A percentile compares a stretch with the other conserved stretches of the same genome.
Conservation (phyloP, 169 alveolate species). For the Plasmodium yoelii region DNA sequence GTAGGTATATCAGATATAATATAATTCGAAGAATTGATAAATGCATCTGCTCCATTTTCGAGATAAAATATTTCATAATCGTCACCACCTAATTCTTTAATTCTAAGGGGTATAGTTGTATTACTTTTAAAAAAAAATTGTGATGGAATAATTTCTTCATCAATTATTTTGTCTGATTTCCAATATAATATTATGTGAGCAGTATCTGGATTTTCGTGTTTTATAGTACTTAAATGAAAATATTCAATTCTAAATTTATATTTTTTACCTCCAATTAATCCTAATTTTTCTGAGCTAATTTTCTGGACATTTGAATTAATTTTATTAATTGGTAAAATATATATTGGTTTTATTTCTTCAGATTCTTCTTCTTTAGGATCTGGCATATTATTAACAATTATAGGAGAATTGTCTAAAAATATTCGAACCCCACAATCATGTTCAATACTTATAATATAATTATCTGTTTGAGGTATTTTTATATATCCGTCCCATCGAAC, state of each 20-base stretch:
- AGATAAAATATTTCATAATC: slow-evolving; percentile 84
- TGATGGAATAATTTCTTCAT: slow-evolving; percentile 87
- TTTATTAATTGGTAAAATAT: slow-evolving; percentile 83
- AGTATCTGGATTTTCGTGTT: slow-evolving; percentile 83
- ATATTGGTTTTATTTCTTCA: slow-evolving; percentile 79
- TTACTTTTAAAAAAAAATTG: slow-evolving; percentile 87
- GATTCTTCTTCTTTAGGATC: slow-evolving; percentile 83
- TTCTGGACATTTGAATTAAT: slow-evolving; percentile 80
- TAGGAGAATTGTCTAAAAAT: slow-evolving; percentile 89
- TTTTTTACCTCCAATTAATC: slow-evolving; percentile 86
- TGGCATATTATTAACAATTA: slow-evolving; percentile 90
- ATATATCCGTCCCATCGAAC: slow-evolving; percentile 92
- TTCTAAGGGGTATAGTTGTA: slow-evolving; percentile 83
- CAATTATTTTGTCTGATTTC: slow-evolving; percentile 81
- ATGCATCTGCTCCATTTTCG: slow-evolving; percentile 91
- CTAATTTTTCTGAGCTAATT: slow-evolving; percentile 82
- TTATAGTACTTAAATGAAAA: slow-evolving; percentile 86
- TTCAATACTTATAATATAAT: slow-evolving; percentile 83
- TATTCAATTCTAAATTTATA: slow-evolving; percentile 87
- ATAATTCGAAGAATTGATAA: slow-evolving; percentile 81
- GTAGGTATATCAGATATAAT: slow-evolving; percentile 90
- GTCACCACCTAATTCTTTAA: slow-evolving; percentile 90
- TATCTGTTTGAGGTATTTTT: slow-evolving; percentile 87
- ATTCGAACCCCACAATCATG: slow-evolving; percentile 92
- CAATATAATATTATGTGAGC: slow-evolving; percentile 83